A percentile compares a stretch with the other conserved stretches of the same genome.
Evolutionary conservation across 129 eudicot species (phyloP).

Genomic region (Tagetes patula): DNA sequence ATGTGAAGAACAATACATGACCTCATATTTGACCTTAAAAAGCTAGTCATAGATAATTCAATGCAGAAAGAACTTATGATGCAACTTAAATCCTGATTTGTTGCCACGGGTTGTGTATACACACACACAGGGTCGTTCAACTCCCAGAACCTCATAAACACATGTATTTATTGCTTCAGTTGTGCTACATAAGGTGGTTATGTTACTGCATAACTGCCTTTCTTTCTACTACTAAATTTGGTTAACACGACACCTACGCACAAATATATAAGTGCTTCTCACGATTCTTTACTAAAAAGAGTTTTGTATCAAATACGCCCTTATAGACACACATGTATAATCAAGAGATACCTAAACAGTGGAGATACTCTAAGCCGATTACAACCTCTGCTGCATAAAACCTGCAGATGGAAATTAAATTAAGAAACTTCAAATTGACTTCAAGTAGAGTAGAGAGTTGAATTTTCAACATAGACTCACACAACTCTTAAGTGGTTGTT

Average conservation of each 20-base stretch:
- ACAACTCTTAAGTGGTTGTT: neutral
- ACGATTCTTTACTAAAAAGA: too few relatives aligned
- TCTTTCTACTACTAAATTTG: too few relatives aligned
- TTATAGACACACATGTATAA: neutral
- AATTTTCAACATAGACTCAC: neutral
- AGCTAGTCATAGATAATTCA: neutral
- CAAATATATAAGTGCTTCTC: too few relatives aligned
- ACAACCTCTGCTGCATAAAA: slow-evolving; percentile 97
- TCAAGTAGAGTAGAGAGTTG: neutral
- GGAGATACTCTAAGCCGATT: slow-evolving; percentile 95
- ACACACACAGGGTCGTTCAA: too few relatives aligned
- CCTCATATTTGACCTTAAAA: neutral
- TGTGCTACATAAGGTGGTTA: too few relatives aligned
- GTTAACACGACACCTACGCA: too few relatives aligned
- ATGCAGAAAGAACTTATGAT: neutral
- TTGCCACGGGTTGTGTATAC: too few relatives aligned
- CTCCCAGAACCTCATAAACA: too few relatives aligned
- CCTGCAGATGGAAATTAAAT: slow-evolving; percentile 40
- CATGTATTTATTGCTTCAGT: too few relatives aligned
- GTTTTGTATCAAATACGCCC: too few relatives aligned
- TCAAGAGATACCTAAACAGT: slow-evolving; percentile 76
- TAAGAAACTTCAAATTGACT: neutral
- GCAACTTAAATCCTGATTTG: too few relatives aligned
- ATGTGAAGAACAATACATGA: slow-evolving; percentile 2
- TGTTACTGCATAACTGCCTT: too few relatives aligned